These are phyloP conservation scores for Aureobasidium sp. DNA, from an alignment of 2,329 filamentous ascomycete species.

Conservation along the genomic window DNA sequence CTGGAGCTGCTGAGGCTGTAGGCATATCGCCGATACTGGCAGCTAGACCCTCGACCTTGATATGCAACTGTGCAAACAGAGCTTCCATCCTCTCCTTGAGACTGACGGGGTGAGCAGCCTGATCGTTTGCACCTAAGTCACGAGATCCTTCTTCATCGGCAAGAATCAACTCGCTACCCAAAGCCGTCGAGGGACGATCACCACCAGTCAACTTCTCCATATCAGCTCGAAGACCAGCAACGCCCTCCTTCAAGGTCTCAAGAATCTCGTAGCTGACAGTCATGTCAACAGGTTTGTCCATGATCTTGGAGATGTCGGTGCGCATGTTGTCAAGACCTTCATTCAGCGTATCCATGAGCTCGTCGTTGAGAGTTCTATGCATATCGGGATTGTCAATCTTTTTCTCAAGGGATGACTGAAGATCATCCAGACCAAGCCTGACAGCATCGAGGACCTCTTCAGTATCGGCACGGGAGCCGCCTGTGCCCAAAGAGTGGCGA, in stretches of 20 bases:
- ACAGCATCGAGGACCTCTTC: conserved; percentile 45
- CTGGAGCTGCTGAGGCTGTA: conserved; percentile 28
- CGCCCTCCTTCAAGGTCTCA: conserved; percentile 75
- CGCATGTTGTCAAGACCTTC: conserved; percentile 69
- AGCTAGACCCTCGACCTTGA: conserved; percentile 76
- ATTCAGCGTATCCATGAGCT: conserved; percentile 55
- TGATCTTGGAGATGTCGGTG: conserved; percentile 64
- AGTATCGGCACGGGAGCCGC: conserved; percentile 36
- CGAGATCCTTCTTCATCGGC: conserved; percentile 40
- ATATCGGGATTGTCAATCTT: conserved; percentile 49
- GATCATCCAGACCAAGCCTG: conserved; percentile 43
- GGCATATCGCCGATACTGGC: conserved; percentile 43
- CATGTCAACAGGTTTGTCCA: conserved; percentile 72
- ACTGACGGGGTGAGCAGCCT: conserved; percentile 23
- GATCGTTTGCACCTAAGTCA: conserved; percentile 23
- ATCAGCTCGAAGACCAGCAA: conserved; percentile 68
- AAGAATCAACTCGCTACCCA: conserved; percentile 50
- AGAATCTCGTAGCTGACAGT: conserved; percentile 85
- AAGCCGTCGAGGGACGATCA: conserved; percentile 35
- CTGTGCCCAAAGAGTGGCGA: conserved; percentile 35
- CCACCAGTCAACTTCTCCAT: conserved; percentile 68
- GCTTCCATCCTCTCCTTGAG: conserved; percentile 73
- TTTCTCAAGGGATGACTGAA: conserved; percentile 43
- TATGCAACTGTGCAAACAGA: conserved; percentile 71
- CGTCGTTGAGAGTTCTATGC: conserved; percentile 47